Conservation (phyloP, 2,329 filamentous ascomycete genomes). For the Fusarium sp. region DNA sequence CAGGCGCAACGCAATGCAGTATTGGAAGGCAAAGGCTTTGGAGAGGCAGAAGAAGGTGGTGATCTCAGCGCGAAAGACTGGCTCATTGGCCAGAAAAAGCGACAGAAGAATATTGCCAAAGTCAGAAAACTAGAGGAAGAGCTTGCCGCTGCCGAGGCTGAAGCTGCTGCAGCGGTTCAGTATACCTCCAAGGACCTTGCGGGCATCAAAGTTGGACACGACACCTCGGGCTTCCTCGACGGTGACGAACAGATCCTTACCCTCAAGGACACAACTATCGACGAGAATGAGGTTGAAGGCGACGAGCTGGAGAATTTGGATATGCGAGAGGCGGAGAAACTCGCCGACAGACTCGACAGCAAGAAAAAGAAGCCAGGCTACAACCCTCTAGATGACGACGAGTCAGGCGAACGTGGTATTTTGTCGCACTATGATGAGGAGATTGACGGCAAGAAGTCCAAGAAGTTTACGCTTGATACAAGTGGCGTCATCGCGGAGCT, state of each 20-base stretch:
- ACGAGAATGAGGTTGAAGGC: slow-evolving; percentile 84
- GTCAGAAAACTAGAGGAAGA: slow-evolving; percentile 79
- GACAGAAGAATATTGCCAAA: slow-evolving; percentile 89
- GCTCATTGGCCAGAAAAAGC: slow-evolving; percentile 90
- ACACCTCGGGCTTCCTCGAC: slow-evolving; percentile 82
- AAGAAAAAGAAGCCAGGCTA: slow-evolving; percentile 94
- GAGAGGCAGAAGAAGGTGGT: slow-evolving; percentile 74
- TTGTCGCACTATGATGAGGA: slow-evolving; percentile 96
- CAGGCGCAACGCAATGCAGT: slow-evolving; percentile 78
- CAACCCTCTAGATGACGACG: slow-evolving; percentile 80
- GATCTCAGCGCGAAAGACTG: slow-evolving; percentile 85
- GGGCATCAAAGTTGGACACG: slow-evolving; percentile 92
- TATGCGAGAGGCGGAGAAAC: slow-evolving; percentile 76
- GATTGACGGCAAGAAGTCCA: slow-evolving; percentile 88
- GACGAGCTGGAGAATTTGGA: slow-evolving; percentile 88
- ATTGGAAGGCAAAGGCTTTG: slow-evolving; percentile 85
- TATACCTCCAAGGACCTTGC: slow-evolving; percentile 89
- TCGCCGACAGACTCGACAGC: slow-evolving; percentile 80
- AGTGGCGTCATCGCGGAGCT: slow-evolving; percentile 76
- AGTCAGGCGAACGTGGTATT: slow-evolving; percentile 73
- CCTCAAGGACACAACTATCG: slow-evolving; percentile 90
- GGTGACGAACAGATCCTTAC: slow-evolving; percentile 90
- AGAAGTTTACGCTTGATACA: slow-evolving; percentile 87
- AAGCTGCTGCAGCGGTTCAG: slow-evolving; percentile 69
- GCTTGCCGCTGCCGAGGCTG: slow-evolving; percentile 78